Evolutionary conservation across 495 filamentous ascomycete genomes (phyloP), one percentile per base, ranked within the genome.

Genomic region (Cercophora newfieldiana): DNA sequence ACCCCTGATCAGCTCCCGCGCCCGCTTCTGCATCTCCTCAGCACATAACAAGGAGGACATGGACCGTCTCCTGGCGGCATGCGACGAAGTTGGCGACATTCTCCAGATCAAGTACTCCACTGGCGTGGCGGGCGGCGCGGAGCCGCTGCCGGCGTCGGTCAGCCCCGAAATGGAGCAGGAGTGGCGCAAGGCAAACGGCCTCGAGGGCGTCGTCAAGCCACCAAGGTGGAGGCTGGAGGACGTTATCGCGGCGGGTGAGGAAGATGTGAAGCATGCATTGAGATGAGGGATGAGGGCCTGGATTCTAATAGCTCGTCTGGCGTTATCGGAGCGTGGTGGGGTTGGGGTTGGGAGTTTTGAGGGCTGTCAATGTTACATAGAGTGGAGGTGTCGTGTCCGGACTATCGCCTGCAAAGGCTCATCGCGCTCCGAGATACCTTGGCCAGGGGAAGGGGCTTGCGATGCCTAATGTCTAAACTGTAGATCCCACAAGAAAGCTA

Each of bases 1-100:
- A n/a, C 95, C 95, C 3, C 85, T 99, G 60, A 93, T 97, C 64
- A 94, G 90, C 55, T 97, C 96, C 6, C 88, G 95, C 44, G 95
- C 93, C 49, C 88, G 95, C 53, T 97, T 99, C 82, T 99, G 95
- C 79, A 89, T 99, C 26, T 97, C 92, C 12, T 91, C 95, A 16
- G 91, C 95, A 4, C 95, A 99, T 80, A 99, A 93, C 71, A 99
- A 99, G 80, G 95, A 98, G 62, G 95, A 99, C 75, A 84, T 99
- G 67, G 96, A 99, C 77, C 89, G 94, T 21, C 81, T 98, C 62
- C 84, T 99, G 30, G 82, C 87, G 14, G 95, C 96, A 22, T 98
- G 94, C 74, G 92, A 98, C 70, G 91, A 97, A 75, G 89, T 97
- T 60, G 94, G 94, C 65, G 90, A 97, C 73, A 85, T 95, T 47